phyloP scores from a whole-genome alignment of 208 protist species.

The Vickermania ingenoplastis region DNA sequence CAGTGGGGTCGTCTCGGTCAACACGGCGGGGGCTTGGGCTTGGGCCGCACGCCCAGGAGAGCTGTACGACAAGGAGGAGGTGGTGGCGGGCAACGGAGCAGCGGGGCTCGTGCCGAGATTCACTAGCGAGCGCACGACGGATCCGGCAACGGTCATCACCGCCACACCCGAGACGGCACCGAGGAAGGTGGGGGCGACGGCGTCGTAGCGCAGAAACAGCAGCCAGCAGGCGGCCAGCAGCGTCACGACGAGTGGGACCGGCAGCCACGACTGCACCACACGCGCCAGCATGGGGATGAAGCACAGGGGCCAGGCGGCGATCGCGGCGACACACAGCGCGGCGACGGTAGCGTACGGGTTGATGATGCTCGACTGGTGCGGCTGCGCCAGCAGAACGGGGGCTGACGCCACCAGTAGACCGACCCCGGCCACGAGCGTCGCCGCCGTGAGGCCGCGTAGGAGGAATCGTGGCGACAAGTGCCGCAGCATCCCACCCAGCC shows the following conservation, averaged over 20 bases:
- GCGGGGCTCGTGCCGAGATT: conserved; percentile 16
- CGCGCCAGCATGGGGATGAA: not conserved
- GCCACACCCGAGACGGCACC: conserved; percentile 12
- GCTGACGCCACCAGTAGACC: not conserved
- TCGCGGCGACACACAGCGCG: not conserved
- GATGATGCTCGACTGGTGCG: not conserved
- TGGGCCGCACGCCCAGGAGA: no score
- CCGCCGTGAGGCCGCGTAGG: not conserved
- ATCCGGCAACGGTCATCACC: conserved; percentile 18
- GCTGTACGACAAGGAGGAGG: not conserved
- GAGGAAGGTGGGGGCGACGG: not conserved
- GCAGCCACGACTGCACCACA: not conserved
- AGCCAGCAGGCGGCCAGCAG: not conserved
- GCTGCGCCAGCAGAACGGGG: not conserved
- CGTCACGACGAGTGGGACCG: not conserved
- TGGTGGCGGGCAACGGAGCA: not conserved
- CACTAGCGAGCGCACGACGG: conserved; percentile 22
- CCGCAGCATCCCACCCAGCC: not conserved
- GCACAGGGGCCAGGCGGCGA: not conserved
- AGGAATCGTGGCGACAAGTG: not conserved
- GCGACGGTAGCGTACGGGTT: not conserved
- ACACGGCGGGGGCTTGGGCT: not conserved
- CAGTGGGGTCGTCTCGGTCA: not conserved
- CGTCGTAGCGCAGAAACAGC: not conserved
- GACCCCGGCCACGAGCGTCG: not conserved